Evolutionary conservation across 805 yeast genomes (phyloP).

Genomic region (Nakazawaea holstii): DNA sequence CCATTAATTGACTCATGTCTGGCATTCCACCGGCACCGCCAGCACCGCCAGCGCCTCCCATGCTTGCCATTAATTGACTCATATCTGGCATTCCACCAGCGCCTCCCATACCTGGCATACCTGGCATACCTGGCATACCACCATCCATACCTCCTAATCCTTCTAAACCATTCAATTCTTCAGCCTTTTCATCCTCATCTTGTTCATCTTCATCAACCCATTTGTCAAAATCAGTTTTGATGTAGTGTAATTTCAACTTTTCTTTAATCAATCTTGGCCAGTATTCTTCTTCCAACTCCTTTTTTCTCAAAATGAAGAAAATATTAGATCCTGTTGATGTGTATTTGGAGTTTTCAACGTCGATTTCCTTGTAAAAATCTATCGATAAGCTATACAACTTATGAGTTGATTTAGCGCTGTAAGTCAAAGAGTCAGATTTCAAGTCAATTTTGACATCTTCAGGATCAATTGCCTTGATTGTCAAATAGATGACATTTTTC

Average conservation of each 20-base stretch:
- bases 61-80: not conserved
- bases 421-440: conserved; percentile 47
- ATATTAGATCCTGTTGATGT: conserved; percentile 60
- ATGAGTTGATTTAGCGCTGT: conserved; percentile 42
- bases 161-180: conserved; percentile 22
- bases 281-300: conserved; percentile 61
- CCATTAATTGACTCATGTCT: not conserved
- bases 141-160: conserved; percentile 30
- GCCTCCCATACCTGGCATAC: conserved; percentile 28
- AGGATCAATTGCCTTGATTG: conserved; percentile 71
- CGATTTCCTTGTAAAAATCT: conserved; percentile 75
- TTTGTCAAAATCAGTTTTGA: conserved; percentile 92
- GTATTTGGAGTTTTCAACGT: conserved; percentile 55
- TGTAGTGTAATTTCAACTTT: conserved; percentile 69
- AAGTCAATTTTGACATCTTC: conserved; percentile 56
- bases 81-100: conserved; percentile 12
- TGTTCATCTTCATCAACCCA: conserved; percentile 99
- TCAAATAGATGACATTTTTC: conserved; percentile 72
- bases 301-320: conserved; percentile 64
- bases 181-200: conserved; percentile 55
- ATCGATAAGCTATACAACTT: conserved; percentile 59
- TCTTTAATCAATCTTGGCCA: conserved; percentile 96
- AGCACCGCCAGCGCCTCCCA: not conserved
- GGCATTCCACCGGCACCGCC: conserved; percentile 10
- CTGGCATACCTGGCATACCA: conserved; percentile 28